Conservation (phyloP, 2,329 filamentous ascomycete species). For the Pseudonectria foliicola region DNA sequence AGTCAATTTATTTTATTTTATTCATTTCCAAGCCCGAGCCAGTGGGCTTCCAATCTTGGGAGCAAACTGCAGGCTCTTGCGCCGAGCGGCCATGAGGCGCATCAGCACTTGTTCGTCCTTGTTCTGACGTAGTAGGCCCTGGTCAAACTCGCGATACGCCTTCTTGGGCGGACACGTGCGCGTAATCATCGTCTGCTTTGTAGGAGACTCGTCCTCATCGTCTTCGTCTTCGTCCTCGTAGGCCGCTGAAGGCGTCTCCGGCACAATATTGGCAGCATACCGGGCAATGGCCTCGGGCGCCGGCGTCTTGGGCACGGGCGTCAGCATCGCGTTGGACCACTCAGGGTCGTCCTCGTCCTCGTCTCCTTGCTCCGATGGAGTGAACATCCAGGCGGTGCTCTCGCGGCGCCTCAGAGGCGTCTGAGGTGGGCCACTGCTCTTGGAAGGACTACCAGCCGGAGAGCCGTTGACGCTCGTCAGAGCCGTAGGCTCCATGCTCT, state of each 20-base stretch:
- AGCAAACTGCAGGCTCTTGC: constrained; percentile 72
- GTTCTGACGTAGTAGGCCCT: constrained; percentile 38
- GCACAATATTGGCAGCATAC: constrained; percentile 42
- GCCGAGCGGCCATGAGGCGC: constrained; percentile 61
- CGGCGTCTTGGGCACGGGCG: constrained; percentile 52
- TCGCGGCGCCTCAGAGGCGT: constrained; percentile 45
- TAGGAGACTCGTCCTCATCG: constrained; percentile 22
- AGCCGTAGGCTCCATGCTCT: constrained; percentile 73
- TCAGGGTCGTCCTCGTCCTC: constrained; percentile 34
- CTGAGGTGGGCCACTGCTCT: constrained; percentile 21
- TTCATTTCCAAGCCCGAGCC: constrained; percentile 45
- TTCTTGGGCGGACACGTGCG: constrained; percentile 50
- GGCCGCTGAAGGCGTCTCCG: constrained; percentile 36
- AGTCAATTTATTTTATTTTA: not conserved
- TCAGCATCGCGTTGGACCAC: constrained; percentile 40
- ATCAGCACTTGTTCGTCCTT: constrained; percentile 52
- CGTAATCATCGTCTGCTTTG: constrained; percentile 34
- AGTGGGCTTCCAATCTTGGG: constrained; percentile 70
- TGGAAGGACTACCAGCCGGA: constrained; percentile 40
- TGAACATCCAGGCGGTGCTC: constrained; percentile 48
- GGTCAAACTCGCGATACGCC: constrained; percentile 31
- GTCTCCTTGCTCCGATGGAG: constrained; percentile 39
- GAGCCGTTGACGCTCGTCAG: constrained; percentile 63
- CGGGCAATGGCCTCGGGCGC: constrained; percentile 47
- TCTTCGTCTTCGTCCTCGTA: constrained; percentile 27